phyloP scores from a whole-genome alignment of 1,139 yeast species.

The Zygoascus hellenicus region DNA sequence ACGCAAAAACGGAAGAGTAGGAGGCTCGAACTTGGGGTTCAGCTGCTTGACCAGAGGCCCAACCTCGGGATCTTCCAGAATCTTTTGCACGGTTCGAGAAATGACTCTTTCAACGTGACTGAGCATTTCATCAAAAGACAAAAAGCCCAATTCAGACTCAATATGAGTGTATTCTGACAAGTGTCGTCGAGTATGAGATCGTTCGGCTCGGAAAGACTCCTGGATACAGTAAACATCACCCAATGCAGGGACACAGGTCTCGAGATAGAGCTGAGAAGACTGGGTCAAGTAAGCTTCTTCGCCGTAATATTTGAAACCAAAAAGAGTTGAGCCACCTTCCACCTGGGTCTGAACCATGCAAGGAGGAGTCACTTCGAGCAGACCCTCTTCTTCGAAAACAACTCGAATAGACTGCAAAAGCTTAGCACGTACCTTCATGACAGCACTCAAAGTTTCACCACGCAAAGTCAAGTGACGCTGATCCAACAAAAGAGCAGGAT shows the following conservation, averaged over 20 bases:
- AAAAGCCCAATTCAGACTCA: conserved; percentile 88
- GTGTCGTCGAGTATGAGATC: conserved; percentile 98
- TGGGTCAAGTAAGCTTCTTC: conserved; percentile 96
- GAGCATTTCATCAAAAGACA: conserved; percentile 80
- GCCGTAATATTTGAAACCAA: conserved; percentile 90
- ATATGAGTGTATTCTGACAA: conserved; percentile 94
- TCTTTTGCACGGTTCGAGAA: conserved; percentile 62
- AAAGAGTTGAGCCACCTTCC: conserved; percentile 97
- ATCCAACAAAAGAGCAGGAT: conserved; percentile 85
- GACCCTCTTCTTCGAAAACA: conserved; percentile 66
- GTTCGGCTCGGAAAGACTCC: conserved; percentile 99
- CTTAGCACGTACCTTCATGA: conserved; percentile 90
- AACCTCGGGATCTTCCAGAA: conserved; percentile 82
- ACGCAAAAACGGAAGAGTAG: conserved; percentile 81
- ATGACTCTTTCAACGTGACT: conserved; percentile 77
- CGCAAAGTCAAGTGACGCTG: conserved; percentile 92
- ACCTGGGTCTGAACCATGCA: conserved; percentile 99
- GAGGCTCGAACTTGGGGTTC: conserved; percentile 85
- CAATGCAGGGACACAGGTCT: conserved; percentile 90
- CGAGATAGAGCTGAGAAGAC: conserved; percentile 93
- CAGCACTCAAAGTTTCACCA: conserved; percentile 92
- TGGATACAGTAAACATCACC: conserved; percentile 98
- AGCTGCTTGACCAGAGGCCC: conserved; percentile 85
- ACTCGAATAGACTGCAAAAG: conserved; percentile 69
- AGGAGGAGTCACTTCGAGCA: conserved; percentile 95